Evolutionary conservation across 1,284 basidiomycete species (phyloP), one percentile per base, ranked within the genome.

Genomic region (Ustilago shanxiensis): DNA sequence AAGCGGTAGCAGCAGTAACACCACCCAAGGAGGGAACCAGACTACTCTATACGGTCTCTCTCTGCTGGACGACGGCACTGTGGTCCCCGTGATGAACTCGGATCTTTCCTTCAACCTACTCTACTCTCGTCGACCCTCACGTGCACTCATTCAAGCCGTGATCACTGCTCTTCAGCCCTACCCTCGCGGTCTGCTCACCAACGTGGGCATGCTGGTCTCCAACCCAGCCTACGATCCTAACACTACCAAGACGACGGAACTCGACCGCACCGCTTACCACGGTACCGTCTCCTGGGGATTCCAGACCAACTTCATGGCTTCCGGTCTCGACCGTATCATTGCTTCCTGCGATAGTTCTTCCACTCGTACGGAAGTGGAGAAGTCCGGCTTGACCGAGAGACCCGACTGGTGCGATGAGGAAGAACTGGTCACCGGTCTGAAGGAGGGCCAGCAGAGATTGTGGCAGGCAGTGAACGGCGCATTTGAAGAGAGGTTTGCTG

Each of bases 251-350:
- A 86, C 86, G 52, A 77, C 86, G 31, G 83, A 86, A 2, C 86
- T 88, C 57, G 81, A 85, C 60, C 86, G 88, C 49, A 82, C 83
- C 7, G 84, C 86, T n/a, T 88, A 88, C 76, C 88, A 89, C 72
- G 88, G 88, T 13, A 88, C 88, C 29, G 88, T 88, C 20, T 82
- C 87, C 10, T 88, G 88, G 86, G 86, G 86, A 2, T 88, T 87
- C 85, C 87, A 88, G 80, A 87, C 88, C 81, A 87, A 87, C 37
- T 82, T 88, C 22, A 88, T 88, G 88, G 87, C 88, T 1, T 83
- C 85, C 1, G 88, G 88, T 26, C 74, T 88, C 13, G 84, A 86
- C 31, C 79, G 85, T 18, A 87, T 88, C 73, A 84, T 88, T 13
- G 80, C 83, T 1, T 81, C 87, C 29, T 88, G 88, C 74, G 80